Base-by-base conservation (phyloP, 768 basidiomycete species). In the Tulasnella sp. region DNA sequence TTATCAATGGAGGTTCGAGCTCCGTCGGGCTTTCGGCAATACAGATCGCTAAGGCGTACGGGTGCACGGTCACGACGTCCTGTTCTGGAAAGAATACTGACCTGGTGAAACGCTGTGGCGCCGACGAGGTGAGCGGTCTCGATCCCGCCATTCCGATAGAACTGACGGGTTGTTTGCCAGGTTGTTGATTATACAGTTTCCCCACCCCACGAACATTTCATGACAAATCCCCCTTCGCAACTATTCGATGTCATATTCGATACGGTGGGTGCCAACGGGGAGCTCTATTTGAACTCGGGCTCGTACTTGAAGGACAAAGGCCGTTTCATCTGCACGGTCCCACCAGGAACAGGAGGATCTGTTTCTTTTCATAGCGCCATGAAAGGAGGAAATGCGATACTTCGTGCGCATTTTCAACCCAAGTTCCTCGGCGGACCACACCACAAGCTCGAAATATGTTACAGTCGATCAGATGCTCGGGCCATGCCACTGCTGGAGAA, bases 1-100 rank as follows among this genome's bases (percentile, higher is more conserved):
- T 93, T 79, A 84, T 94, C 79, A 90, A 91, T 75, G 91, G 91
- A 0, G 92, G 91, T 4, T 90, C 89, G 71, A 88, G 90, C 0
- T 83, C 88, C 15, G 90, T 92, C 1, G 92, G 92, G 4, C 83
- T 85, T n/a, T 87, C 87, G 79, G 91, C 90, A 0, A 90, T 93
- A 69, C 91, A 93, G 81, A 80, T 93, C 12, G 91, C 91, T 9
- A 93, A 92, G 80, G 85, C 87, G 0, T 84, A 84, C 77, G 90
- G 90, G 3, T 88, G 88, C 74, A 83, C 78, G 3, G 91, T 93
- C 5, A 83, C 87, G 1, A 87, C 88, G 0, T 88, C 86, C 38
- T 90, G 89, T 11, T 91, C 90, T 3, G 84, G 80, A 0, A 87
- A 85, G 81, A 92, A 91, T 77, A 86, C 88, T 67, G 84, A 85